These are phyloP conservation scores for Hymenoscyphus fraxineus DNA, from an alignment of 2,329 filamentous ascomycete genomes.

Conservation along the genomic window DNA sequence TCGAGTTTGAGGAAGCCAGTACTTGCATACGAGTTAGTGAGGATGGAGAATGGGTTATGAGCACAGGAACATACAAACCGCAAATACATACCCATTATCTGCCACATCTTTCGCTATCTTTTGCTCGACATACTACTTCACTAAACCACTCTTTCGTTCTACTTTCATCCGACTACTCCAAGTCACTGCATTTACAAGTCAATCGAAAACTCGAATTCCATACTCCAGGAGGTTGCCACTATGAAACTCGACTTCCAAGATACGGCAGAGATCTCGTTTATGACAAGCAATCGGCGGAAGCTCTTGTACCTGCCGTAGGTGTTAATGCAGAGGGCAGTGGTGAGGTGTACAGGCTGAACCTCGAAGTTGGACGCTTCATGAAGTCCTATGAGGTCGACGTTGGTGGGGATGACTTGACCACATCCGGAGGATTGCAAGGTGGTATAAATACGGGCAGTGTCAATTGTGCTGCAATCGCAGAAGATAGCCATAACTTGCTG, in stretches of 20 bases:
- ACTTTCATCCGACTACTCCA: constrained; percentile 86
- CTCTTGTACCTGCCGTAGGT: constrained; percentile 81
- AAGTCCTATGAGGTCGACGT: constrained; percentile 89
- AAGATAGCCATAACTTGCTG: constrained; percentile 82
- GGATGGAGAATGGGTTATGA: constrained; percentile 97
- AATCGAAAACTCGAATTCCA: constrained; percentile 93
- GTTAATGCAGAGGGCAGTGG: constrained; percentile 81
- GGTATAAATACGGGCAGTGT: constrained; percentile 82
- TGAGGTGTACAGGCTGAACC: constrained; percentile 88
- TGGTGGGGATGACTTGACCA: constrained; percentile 71
- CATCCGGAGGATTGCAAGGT: constrained; percentile 71
- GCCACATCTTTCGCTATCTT: constrained; percentile 89
- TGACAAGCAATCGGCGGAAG: constrained; percentile 77
- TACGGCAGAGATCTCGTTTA: constrained; percentile 91
- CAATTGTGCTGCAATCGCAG: constrained; percentile 81
- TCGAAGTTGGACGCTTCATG: constrained; percentile 92
- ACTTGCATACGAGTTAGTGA: constrained; percentile 85
- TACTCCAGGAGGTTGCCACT: constrained; percentile 81
- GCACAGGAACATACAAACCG: constrained; percentile 72
- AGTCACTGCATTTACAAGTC: constrained; percentile 88
- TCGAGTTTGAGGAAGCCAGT: constrained; percentile 95
- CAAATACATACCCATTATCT: constrained; percentile 97
- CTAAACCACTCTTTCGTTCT: constrained; percentile 89
- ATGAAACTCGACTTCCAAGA: constrained; percentile 81
- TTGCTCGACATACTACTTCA: constrained; percentile 83